Conservation (phyloP, 352 stramenopile species). For the Phytophthora uliginosa region DNA sequence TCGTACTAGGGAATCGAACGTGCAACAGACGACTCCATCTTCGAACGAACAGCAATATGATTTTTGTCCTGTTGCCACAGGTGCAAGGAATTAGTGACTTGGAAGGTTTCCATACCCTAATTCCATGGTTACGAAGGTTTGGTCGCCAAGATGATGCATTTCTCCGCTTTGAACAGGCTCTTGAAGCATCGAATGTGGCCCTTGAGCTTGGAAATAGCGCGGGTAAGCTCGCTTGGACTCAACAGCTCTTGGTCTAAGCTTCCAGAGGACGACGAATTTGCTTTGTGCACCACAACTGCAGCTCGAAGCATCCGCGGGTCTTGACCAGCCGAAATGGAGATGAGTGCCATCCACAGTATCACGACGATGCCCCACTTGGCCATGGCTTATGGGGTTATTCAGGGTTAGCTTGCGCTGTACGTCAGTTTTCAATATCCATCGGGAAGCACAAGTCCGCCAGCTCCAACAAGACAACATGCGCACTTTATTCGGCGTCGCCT, state of each 20-base stretch:
- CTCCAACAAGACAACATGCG: constrained; percentile 13
- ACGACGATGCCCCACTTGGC: constrained; percentile 3
- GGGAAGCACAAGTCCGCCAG: background rate
- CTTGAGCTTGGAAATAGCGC: constrained; percentile 13
- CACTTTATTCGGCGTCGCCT: background rate
- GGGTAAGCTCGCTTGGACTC: constrained; percentile 15
- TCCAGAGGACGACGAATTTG: constrained; percentile 6
- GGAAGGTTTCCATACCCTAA: background rate
- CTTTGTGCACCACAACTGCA: background rate
- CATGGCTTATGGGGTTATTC: background rate
- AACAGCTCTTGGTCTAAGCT: constrained; percentile 11
- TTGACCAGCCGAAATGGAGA: background rate
- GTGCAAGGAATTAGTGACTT: background rate
- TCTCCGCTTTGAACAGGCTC: constrained; percentile 16
- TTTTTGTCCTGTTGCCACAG: background rate
- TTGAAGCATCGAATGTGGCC: constrained; percentile 16
- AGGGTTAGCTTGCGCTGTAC: background rate
- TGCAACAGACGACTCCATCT: background rate
- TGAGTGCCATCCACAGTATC: constrained; percentile 1
- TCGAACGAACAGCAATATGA: background rate
- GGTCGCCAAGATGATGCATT: constrained; percentile 16
- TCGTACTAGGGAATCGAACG: background rate
- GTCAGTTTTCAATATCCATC: constrained; percentile 16
- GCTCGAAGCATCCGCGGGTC: constrained; percentile 3
- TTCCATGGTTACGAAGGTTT: background rate